Percentiles rank a stretch among this genome's conserved stretches.
These are phyloP conservation scores for Solanum paucissectum DNA, from an alignment of 257 asterid species.

Conservation along the genomic window DNA sequence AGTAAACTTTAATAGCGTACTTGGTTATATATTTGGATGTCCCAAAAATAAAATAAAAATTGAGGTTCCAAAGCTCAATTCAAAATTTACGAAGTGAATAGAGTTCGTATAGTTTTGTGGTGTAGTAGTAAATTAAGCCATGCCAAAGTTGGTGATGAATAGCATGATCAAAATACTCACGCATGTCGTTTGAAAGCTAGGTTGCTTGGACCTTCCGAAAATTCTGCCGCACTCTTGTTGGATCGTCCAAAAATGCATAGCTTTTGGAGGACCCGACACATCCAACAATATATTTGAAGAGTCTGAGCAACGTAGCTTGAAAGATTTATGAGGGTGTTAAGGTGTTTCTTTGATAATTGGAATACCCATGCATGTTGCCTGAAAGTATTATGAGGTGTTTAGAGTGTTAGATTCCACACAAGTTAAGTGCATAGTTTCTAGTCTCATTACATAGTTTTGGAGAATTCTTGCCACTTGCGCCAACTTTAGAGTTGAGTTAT, in stretches of 20 bases:
- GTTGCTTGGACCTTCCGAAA: neutral
- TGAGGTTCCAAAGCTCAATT: neutral
- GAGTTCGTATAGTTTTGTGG: neutral
- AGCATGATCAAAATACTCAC: neutral
- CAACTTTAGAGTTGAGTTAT: neutral
- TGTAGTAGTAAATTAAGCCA: neutral
- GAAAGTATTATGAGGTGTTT: neutral
- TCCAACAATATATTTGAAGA: neutral
- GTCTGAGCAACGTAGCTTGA: neutral
- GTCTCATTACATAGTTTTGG: neutral
- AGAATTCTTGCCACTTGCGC: neutral
- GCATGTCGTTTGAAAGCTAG: neutral
- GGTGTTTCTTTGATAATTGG: neutral
- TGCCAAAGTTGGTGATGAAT: neutral
- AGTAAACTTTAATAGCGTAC: neutral
- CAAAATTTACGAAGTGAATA: neutral
- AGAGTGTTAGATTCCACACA: neutral
- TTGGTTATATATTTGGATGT: neutral
- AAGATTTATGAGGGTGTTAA: neutral
- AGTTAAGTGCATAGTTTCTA: neutral
- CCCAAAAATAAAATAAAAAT: neutral
- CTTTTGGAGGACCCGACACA: neutral
- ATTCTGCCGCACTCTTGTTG: neutral
- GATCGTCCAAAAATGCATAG: neutral
- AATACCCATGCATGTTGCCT: neutral